These are phyloP conservation scores for Phyllostachys edulis DNA, from an alignment of 176 grass and related monocot genomes.

Conservation along the genomic window DNA sequence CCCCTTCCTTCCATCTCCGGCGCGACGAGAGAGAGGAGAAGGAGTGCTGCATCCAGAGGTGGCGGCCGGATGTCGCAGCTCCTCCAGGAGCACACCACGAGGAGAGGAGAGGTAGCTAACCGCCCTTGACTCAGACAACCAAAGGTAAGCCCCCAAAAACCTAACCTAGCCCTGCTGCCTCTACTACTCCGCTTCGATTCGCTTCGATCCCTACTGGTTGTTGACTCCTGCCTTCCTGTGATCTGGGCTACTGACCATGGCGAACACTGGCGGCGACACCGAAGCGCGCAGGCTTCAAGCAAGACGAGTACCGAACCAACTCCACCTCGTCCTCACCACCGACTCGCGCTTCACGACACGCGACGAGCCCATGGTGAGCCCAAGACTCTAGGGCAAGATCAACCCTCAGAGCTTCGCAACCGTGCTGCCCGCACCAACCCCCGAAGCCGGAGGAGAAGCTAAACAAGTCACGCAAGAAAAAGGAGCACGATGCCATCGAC, in stretches of 20 bases:
- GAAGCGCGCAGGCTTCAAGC: slow-evolving; percentile 89
- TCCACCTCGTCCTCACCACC: slow-evolving; percentile 86
- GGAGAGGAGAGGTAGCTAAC: background rate
- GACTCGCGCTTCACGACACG: slow-evolving; percentile 89
- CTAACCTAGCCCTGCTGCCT: background rate
- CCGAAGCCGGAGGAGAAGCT: slow-evolving; percentile 70
- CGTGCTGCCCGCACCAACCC: slow-evolving; percentile 60
- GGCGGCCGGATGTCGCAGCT: too few species aligned
- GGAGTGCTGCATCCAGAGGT: too few species aligned
- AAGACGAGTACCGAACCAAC: slow-evolving; percentile 90
- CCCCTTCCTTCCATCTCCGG: too few species aligned
- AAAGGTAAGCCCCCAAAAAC: background rate
- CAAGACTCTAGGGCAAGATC: slow-evolving; percentile 76
- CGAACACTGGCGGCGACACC: slow-evolving; percentile 72
- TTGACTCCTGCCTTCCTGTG: background rate
- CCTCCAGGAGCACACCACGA: background rate
- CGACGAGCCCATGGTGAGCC: slow-evolving; percentile 96
- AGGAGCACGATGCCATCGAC: slow-evolving; percentile 45
- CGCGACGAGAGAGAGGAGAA: too few species aligned
- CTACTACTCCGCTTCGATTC: background rate
- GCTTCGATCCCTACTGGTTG: background rate
- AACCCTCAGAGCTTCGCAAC: slow-evolving; percentile 67
- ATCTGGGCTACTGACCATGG: slow-evolving; percentile 27
- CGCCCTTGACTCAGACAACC: background rate
- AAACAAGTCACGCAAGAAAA: slow-evolving; percentile 64